Conservation (phyloP, 2,329 filamentous ascomycete species). For the Coniella vitis region DNA sequence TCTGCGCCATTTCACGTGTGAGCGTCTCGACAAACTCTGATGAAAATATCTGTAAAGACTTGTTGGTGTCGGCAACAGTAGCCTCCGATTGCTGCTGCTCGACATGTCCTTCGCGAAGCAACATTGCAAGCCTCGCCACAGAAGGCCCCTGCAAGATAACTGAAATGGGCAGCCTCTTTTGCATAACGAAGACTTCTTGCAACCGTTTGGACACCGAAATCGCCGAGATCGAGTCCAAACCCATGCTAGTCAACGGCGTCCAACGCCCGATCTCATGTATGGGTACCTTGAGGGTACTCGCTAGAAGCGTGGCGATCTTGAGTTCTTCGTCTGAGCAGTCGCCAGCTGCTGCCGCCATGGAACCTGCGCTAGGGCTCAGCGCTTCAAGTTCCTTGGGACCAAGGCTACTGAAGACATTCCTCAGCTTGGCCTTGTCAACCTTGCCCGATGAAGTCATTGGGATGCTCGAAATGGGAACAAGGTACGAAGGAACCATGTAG, state of each 20-base stretch:
- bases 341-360: slow-evolving; percentile 24
- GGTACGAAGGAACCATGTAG: slow-evolving; percentile 74
- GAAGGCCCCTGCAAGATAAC: slow-evolving; percentile 62
- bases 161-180: slow-evolving; percentile 54
- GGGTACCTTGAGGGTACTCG: slow-evolving; percentile 40
- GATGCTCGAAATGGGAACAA: slow-evolving; percentile 63
- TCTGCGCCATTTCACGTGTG: slow-evolving; percentile 24
- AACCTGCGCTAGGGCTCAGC: slow-evolving; percentile 16
- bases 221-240: slow-evolving; percentile 76
- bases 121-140: slow-evolving; percentile 51
- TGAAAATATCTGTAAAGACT: slow-evolving; percentile 22
- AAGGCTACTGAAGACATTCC: slow-evolving; percentile 39
- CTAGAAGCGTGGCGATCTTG: slow-evolving; percentile 48
- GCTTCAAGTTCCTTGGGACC: slow-evolving; percentile 34
- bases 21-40: slow-evolving; percentile 22
- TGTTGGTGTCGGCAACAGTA: too few species aligned
- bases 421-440: slow-evolving; percentile 54
- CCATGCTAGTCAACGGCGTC: slow-evolving; percentile 70
- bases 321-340: slow-evolving; percentile 51
- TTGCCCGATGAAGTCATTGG: slow-evolving; percentile 73
- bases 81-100: neutral
- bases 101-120: slow-evolving; percentile 16
- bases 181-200: slow-evolving; percentile 34
- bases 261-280: slow-evolving; percentile 47
- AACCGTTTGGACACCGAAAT: slow-evolving; percentile 61